A percentile compares a stretch with the other conserved stretches of the same genome.
Evolutionary conservation across 2,329 filamentous ascomycete genomes (phyloP).

Genomic region (Pseudocercospora cruenta): DNA sequence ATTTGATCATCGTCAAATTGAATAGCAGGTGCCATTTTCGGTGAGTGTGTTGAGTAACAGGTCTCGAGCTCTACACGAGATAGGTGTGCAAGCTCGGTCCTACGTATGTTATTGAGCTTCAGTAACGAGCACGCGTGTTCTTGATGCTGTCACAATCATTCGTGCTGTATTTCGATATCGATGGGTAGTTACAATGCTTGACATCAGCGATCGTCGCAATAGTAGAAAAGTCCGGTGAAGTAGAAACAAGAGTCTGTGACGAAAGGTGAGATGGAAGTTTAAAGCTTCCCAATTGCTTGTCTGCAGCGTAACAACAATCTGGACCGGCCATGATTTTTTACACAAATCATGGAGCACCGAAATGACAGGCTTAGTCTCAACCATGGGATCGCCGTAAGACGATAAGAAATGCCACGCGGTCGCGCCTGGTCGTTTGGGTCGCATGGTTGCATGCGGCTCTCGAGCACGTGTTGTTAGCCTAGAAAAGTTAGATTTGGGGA

Average conservation of each 20-base stretch:
- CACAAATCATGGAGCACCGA: background rate
- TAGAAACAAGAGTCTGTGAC: background rate
- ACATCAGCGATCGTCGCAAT: background rate
- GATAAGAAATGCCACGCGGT: slow-evolving; percentile 3
- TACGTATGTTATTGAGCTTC: slow-evolving; percentile 1
- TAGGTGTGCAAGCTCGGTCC: background rate
- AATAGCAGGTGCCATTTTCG: slow-evolving; percentile 17
- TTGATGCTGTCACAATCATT: background rate
- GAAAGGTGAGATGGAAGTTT: background rate
- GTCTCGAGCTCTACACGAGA: background rate
- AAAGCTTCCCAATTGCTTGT: background rate
- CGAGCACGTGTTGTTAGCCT: background rate
- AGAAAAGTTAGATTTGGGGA: background rate
- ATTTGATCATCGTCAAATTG: slow-evolving; percentile 28
- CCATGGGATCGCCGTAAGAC: background rate
- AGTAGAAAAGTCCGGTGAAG: background rate
- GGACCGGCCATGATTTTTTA: background rate
- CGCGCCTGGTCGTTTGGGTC: background rate
- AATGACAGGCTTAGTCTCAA: background rate
- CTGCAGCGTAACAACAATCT: background rate
- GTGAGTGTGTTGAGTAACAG: background rate
- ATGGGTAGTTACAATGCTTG: background rate
- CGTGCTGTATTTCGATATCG: background rate
- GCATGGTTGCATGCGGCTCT: background rate
- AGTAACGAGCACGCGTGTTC: background rate